Evolutionary conservation across 1,284 basidiomycete species (phyloP).

Genomic region (Cryptococcus maquisensis): DNA sequence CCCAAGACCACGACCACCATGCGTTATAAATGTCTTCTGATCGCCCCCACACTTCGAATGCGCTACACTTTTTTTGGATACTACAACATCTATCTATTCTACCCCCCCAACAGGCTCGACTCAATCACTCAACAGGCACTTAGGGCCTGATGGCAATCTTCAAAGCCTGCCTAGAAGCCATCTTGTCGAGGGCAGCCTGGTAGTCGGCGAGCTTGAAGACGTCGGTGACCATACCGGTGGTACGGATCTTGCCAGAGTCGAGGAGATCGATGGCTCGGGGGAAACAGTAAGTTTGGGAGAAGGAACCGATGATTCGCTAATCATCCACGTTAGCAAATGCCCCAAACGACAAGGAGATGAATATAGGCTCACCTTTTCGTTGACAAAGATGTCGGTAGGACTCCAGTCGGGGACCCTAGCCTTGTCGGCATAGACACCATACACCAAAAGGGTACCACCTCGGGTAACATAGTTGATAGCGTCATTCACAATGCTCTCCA

Average conservation of each 20-base stretch:
- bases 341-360: constrained; percentile 1
- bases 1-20: background rate
- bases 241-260: constrained; percentile 73
- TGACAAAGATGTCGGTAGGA: constrained; percentile 75
- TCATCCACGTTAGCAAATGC: background rate
- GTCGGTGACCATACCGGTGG: constrained; percentile 78
- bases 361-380: constrained; percentile 70
- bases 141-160: constrained; percentile 48
- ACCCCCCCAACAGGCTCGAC: background rate
- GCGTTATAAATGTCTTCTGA: too few relatives aligned
- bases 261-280: constrained; percentile 82
- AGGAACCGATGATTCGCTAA: constrained; percentile 67
- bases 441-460: constrained; percentile 49
- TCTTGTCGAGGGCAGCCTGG: constrained; percentile 75
- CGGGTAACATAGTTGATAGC: constrained; percentile 77
- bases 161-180: constrained; percentile 55
- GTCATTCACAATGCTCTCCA: constrained; percentile 72
- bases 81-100: background rate
- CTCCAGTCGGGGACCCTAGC: constrained; percentile 71
- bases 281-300: constrained; percentile 80
- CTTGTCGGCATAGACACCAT: constrained; percentile 63
- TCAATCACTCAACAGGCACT: background rate
- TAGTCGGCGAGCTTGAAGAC: constrained; percentile 70
- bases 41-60: background rate
- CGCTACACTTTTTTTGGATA: background rate